Evolutionary conservation across 108 stramenopile genomes (phyloP), one percentile per base, ranked within the genome.

Genomic region (Bacterosira constricta): DNA sequence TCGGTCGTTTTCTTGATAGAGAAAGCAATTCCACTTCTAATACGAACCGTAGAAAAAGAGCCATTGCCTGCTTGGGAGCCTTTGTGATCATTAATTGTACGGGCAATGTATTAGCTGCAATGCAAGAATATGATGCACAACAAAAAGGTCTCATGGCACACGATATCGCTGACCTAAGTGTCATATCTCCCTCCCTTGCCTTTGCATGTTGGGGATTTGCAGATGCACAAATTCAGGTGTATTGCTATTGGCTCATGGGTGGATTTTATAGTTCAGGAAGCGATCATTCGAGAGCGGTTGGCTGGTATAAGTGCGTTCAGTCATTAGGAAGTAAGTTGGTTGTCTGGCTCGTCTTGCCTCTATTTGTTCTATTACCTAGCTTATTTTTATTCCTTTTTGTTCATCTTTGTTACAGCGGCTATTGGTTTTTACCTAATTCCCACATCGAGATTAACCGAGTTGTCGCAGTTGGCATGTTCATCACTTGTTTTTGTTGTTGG

Each of bases 201-300:
- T 83, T 73, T 69, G 85, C 85, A 29, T 71, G 70, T 27, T 86
- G 85, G 85, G 85, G 85, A 2, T 81, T 83, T 64, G 70, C 79
- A 21, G 85, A 86, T 61, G 72, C 80, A 12, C 80, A 79, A 52
- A 81, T 86, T 26, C 79, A 83, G 39, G 76, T 81, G 0, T 86
- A 83, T 55, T 67, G 58, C 53, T 83, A 81, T 62, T 86, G 85
- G 85, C 63, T 86, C 31, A 81, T 86, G 26, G 83, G 85, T 4
- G 44, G 57, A 12, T 76, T 80, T 11, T 83, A 71, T 50, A 57
- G 20, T 9, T 45, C 35, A 30, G 83, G 74, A 13, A 46, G 47
- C 35, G 74, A 85, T 41, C 75, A 76, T 55, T 50, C 69, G 18
- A 38, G 85, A n/a, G 78, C 82, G 1, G 74, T 85, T 12, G 81